Base-by-base conservation (phyloP, 2,329 filamentous ascomycete species). In the Fonsecaea nubica region DNA sequence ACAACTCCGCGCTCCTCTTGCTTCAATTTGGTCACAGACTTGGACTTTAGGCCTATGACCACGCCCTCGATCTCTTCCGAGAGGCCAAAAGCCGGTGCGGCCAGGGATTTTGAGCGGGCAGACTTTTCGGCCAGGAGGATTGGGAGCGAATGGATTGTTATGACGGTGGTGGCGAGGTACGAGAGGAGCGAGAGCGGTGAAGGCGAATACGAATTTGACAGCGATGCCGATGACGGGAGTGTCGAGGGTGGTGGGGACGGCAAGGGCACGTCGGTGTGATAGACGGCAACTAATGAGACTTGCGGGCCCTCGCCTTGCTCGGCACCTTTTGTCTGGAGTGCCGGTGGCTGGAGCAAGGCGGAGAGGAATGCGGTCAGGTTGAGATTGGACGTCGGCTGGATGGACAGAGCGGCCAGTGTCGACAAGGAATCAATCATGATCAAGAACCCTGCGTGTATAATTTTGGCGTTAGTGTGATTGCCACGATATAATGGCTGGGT, bases 131-230 rank as follows among this genome's bases (percentile, higher is more conserved):
- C 88, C 4, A 95, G 83, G 52, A 91, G 86, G 72, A 97, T 92
- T 7, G 87, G 81, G 45, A 97, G 84, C 13, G 88, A 91, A 45
- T 90, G 88, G 0, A 91, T 83, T 4, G 86, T 88, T 66, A 98
- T 84, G 61, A 98, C 86, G 3, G 92, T 90, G 3, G 95, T 99
- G n/a, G 93, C 92, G 65, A 97, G 88, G 78, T 96, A 96, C 54
- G 85, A 86, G 25, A 98, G 83, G 0, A 93, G 81, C 1, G 88
- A 88, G 12, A 96, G 83, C 0, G 92, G 88, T 33, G 87, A 80
- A 0, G 93, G 92, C 18, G 86, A 81, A 78, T 78, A 85, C 40
- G 75, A 64, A 56, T 74, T 72, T 36, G 74, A 70, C 12, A 76
- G 71, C 45, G 18, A 18, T 3, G 45, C 45, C 2, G 18, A 25